Evolutionary conservation across 2,329 filamentous ascomycete genomes (phyloP).

Genomic region (Pseudogymnoascus sp.): DNA sequence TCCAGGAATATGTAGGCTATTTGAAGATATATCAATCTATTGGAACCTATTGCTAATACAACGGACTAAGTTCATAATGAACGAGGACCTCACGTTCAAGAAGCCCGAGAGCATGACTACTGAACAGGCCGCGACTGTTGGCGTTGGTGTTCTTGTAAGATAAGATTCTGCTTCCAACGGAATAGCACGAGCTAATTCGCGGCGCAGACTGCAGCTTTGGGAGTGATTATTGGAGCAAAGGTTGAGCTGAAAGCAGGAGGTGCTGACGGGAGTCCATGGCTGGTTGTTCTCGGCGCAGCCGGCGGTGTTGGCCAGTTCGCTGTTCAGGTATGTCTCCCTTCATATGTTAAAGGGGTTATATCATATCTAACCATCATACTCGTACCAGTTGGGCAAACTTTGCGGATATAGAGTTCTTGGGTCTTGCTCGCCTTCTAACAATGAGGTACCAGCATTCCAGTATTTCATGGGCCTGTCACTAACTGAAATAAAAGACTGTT

Average conservation of each 20-base stretch:
- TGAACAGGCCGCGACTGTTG: constrained; percentile 30
- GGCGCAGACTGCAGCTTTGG: constrained; percentile 29
- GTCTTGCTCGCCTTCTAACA: constrained; percentile 29
- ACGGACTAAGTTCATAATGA: constrained; percentile 27
- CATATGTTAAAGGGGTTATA: too few species aligned
- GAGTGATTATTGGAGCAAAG: constrained; percentile 26
- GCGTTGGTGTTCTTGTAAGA: constrained; percentile 29
- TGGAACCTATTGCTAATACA: not conserved
- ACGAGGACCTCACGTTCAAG: constrained; percentile 30
- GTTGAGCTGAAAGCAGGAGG: constrained; percentile 17
- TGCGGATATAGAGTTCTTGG: constrained; percentile 33
- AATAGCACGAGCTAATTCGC: not conserved
- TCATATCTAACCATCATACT: not conserved
- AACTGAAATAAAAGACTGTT: constrained; percentile 23
- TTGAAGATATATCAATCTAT: not conserved
- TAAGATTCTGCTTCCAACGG: not conserved
- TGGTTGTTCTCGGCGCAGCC: constrained; percentile 30
- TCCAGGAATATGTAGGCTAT: constrained; percentile 28
- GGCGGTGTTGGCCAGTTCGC: constrained; percentile 31
- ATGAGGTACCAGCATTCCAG: not conserved
- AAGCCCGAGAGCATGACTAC: constrained; percentile 21
- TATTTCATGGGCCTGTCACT: not conserved
- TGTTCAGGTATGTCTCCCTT: constrained; percentile 22
- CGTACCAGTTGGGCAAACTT: constrained; percentile 27
- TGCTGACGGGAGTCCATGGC: constrained; percentile 28